These are phyloP conservation scores for Rugonectria rugulosa DNA, from an alignment of 2,329 filamentous ascomycete species.

Conservation along the genomic window DNA sequence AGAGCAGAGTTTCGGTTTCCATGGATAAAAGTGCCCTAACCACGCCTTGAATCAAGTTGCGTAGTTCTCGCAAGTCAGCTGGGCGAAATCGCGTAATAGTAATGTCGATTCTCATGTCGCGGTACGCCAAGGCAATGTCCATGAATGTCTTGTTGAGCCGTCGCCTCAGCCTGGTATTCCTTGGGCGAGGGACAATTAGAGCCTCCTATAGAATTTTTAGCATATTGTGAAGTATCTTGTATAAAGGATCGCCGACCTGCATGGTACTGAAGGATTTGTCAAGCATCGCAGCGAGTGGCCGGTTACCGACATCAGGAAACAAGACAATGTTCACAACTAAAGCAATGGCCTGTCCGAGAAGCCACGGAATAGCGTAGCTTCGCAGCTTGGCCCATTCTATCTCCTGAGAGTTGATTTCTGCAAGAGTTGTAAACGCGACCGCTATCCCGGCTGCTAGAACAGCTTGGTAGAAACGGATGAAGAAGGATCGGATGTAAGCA, in stretches of 20 bases:
- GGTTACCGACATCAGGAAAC: constrained; percentile 63
- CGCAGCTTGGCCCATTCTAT: constrained; percentile 60
- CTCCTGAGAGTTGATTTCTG: constrained; percentile 51
- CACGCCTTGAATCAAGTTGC: constrained; percentile 63
- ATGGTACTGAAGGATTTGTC: constrained; percentile 57
- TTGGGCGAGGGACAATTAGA: constrained; percentile 41
- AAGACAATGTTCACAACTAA: constrained; percentile 57
- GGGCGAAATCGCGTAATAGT: constrained; percentile 62
- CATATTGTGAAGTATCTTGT: not conserved
- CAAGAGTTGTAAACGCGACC: constrained; percentile 60
- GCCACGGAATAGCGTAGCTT: constrained; percentile 63
- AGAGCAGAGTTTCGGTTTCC: constrained; percentile 56
- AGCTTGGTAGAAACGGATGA: constrained; percentile 63
- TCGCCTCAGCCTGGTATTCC: constrained; percentile 46
- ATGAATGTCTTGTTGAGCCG: constrained; percentile 61
- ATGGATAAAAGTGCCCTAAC: constrained; percentile 62
- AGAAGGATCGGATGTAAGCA: constrained; percentile 62
- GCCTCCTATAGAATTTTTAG: constrained; percentile 38
- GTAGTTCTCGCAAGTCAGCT: constrained; percentile 56
- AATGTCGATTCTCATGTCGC: constrained; percentile 65
- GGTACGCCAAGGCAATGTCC: constrained; percentile 61
- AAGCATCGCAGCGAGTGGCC: constrained; percentile 56
- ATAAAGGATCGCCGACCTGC: constrained; percentile 43
- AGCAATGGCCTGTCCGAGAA: constrained; percentile 61
- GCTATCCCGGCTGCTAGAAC: constrained; percentile 64